Percentiles rank a stretch among this genome's conserved stretches.
These are phyloP conservation scores for Aspergillus biplanus DNA, from an alignment of 495 filamentous ascomycete species.

Conservation along the genomic window DNA sequence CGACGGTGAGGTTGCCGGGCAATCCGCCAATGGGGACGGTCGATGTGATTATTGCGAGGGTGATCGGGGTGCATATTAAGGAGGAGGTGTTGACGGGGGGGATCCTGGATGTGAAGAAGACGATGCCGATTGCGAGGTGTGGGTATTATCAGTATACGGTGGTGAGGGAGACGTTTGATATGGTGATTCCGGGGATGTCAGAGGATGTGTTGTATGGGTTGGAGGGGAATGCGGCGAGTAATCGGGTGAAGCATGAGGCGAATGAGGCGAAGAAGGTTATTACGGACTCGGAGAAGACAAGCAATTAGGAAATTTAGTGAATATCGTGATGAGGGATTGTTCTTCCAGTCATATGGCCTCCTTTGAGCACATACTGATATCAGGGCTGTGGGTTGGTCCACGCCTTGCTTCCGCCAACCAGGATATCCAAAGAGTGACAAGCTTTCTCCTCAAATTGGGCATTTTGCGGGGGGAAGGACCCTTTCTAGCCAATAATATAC, in stretches of 20 bases:
- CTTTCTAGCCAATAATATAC: too few species aligned
- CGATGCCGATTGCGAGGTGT: constrained; percentile 59
- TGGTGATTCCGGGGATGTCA: constrained; percentile 48
- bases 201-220: constrained; percentile 39
- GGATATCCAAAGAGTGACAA: too few species aligned
- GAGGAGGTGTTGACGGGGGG: constrained; percentile 55
- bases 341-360: not conserved
- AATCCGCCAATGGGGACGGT: constrained; percentile 56
- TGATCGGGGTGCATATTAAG: constrained; percentile 58
- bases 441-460: too few species aligned
- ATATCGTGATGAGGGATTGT: too few species aligned
- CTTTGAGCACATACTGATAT: too few species aligned
- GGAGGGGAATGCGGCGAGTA: constrained; percentile 25
- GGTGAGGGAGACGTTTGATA: constrained; percentile 55
- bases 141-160: constrained; percentile 62
- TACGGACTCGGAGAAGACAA: not conserved
- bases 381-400: too few species aligned
- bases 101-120: constrained; percentile 56
- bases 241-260: constrained; percentile 17
- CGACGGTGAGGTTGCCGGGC: constrained; percentile 54
- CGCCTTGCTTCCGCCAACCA: too few species aligned
- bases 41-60: constrained; percentile 59
- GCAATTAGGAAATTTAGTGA: too few species aligned
- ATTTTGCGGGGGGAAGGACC: too few species aligned
- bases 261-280: not conserved